These are phyloP conservation scores for Datura wrightii DNA, from an alignment of 257 asterid species.

Conservation along the genomic window DNA sequence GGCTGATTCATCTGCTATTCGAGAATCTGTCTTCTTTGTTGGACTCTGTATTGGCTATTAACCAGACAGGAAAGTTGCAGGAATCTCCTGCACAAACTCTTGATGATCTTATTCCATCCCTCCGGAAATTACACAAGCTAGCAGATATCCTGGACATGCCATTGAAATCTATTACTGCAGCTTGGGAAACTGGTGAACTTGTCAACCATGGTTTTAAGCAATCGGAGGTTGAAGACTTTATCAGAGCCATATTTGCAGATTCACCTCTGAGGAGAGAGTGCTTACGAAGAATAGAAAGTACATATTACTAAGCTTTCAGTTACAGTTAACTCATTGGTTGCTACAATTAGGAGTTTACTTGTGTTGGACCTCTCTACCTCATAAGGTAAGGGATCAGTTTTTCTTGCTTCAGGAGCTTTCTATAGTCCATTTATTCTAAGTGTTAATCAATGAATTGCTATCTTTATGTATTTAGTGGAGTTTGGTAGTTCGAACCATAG, in stretches of 20 bases:
- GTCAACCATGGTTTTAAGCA: slow-evolving; percentile 60
- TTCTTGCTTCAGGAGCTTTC: neutral
- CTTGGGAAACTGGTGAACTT: slow-evolving; percentile 95
- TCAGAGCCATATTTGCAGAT: slow-evolving; percentile 87
- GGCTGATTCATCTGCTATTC: slow-evolving; percentile 75
- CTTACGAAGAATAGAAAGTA: slow-evolving; percentile 66
- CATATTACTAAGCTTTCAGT: slow-evolving; percentile 10
- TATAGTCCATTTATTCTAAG: neutral
- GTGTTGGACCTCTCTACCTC: slow-evolving; percentile 6
- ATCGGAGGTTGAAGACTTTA: slow-evolving; percentile 86
- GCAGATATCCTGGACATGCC: slow-evolving; percentile 95
- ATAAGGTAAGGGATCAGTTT: neutral
- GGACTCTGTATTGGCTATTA: slow-evolving; percentile 58
- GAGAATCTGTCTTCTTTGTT: slow-evolving; percentile 75
- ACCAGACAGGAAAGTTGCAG: slow-evolving; percentile 48
- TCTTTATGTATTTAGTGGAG: neutral
- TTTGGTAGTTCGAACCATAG: slow-evolving; percentile 10
- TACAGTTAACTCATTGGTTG: neutral
- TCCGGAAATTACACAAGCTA: slow-evolving; percentile 72
- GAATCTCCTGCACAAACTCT: slow-evolving; percentile 47
- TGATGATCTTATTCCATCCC: slow-evolving; percentile 59
- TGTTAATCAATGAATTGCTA: neutral
- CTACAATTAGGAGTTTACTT: slow-evolving; percentile 1
- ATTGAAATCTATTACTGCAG: slow-evolving; percentile 74
- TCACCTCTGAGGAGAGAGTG: slow-evolving; percentile 90